Percentiles rank a stretch among this genome's conserved stretches.
phyloP scores from a whole-genome alignment of 208 protist species.

The Trypanosoma avium region DNA sequence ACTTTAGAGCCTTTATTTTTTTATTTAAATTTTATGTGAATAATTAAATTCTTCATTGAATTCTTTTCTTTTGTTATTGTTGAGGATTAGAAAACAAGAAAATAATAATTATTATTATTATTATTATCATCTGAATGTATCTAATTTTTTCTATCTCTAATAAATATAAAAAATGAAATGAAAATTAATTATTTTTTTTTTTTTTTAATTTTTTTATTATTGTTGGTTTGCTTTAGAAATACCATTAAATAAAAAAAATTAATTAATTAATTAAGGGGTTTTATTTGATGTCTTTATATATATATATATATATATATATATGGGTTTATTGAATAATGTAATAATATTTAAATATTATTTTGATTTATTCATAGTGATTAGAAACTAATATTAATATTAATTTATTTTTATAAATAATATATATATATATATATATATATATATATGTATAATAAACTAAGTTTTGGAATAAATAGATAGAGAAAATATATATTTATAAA shows the following conservation, averaged over 20 bases:
- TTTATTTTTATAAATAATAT: neutral
- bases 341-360: neutral
- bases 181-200: too few relatives aligned
- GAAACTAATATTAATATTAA: neutral
- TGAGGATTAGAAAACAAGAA: too few relatives aligned
- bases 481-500: neutral
- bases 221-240: too few relatives aligned
- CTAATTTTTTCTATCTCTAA: too few relatives aligned
- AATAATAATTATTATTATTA: too few relatives aligned
- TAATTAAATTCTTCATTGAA: too few relatives aligned
- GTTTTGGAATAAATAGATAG: neutral
- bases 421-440: constrained; percentile 5
- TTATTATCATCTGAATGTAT: too few relatives aligned
- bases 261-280: too few relatives aligned
- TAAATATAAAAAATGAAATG: constrained; percentile 10
- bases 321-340: neutral
- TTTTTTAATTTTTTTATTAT: too few relatives aligned
- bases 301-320: constrained; percentile 2
- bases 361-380: neutral
- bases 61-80: too few relatives aligned
- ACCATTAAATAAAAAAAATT: constrained; percentile 21
- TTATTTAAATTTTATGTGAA: too few relatives aligned
- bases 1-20: too few relatives aligned
- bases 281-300: neutral
- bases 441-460: constrained; percentile 6